Base-by-base conservation (phyloP, 2,329 filamentous ascomycete species). In the Penicillium occitanis region DNA sequence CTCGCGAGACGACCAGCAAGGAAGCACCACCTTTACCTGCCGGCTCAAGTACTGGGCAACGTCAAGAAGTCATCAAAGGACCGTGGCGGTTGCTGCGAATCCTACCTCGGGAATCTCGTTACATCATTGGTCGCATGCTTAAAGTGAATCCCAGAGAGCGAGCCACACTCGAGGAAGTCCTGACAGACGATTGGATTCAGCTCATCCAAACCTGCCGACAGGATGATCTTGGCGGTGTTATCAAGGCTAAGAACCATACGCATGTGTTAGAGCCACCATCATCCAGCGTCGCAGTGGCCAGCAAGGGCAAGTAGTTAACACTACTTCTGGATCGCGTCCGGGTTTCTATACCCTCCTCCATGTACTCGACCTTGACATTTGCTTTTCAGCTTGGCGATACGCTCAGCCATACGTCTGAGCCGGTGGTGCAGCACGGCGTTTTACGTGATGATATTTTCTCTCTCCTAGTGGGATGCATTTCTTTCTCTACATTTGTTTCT, bases 111-210 rank as follows among this genome's bases (percentile, higher is more conserved):
- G 95, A 98, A 79, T 96, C 90, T 70, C 85, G 95, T 61, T 90
- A 94, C 75, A 93, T 99, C 69, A 90, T 99, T 64, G 90, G 92
- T 53, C 86, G 91, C 66, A 99, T 99, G 95, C 86, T 99, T 42
- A 92, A 95, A 73, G 85, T 97, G 61, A 88, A 97, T 72, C 92
- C 93, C 0, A 90, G 87, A 74, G 90, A 90, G 70, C 87, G 95
- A 65, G 94, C 93, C 2, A 91, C 87, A 2, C 90, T 99, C 82
- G 85, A 90, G 28, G 93, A 99, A 73, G 91, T 99, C 19, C 80
- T 97, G 61, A 86, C 89, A 25, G 94, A 99, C 75, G 88, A 90
- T 17, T 99, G 95, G 95, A 88, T 98, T n/a, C 87, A 88, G 58
- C 89, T 90, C 72, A 92, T 91, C 37, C 83, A 90, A 22, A 92